Base-by-base conservation (phyloP, 164 flowering plant species). In the Tetracentron sinense region DNA sequence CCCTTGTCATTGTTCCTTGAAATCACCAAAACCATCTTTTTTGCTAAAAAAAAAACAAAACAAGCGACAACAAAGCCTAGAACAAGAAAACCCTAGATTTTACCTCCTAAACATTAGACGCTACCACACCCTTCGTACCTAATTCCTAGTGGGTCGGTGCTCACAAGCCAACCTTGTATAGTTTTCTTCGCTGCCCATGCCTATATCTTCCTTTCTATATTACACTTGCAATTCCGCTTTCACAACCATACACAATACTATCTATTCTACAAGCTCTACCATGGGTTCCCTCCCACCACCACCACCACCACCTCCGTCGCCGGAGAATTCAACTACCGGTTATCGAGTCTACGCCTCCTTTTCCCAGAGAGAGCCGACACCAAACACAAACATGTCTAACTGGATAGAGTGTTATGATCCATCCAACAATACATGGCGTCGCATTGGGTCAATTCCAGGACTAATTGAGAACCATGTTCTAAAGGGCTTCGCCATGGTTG, bases 401-500 rank as follows among this genome's bases (percentile, higher is more conserved):
- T 70, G 75, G 72, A 67, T 81, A 0, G 75, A 62, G 10, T 63
- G 70, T 46, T 78, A 68, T 59, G n/a, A 70, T n/a, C 82, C 80
- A 3, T 42, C 69, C 0, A 48, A 27, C 46, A 76, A 76, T 31
- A 22, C 77, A 12, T 72, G 74, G 80, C 53, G 19, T 28, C 19
- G 50, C 17, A 70, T 70, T 7, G 76, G 73, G 20, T 23, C 68
- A 5, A 73, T 84, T 20, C 86, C 89, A 0, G 78, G 66, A 14
- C 62, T 81, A 0, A 0, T 17, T 0, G 77, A 77, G 3, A 63
- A 78, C 61, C 82, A 78, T 22, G 74, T 77, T 7, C 59, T 85
- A 26, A 84, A 82, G 48, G 86, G 72, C 30, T 85, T 83, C 42
- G 59, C 83, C 14, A 82, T 85, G 88, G 85, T 72, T 0, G 60